Evolutionary conservation across 768 basidiomycete genomes (phyloP).

Genomic region (Tremella fuciformis): DNA sequence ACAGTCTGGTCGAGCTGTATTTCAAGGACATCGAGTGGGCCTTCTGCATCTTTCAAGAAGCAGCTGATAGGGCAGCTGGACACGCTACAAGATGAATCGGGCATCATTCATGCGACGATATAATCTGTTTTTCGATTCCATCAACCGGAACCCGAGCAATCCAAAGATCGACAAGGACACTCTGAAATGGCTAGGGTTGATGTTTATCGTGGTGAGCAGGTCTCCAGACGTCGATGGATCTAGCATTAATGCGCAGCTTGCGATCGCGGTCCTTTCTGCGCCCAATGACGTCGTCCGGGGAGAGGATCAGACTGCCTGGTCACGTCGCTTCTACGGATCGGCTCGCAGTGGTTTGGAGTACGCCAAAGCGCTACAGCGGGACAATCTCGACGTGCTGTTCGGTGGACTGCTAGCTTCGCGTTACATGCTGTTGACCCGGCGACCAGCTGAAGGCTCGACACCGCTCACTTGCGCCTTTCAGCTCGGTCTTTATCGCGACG

Average conservation of each 20-base stretch:
- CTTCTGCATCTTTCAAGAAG: background rate
- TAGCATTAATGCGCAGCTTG: too few species aligned
- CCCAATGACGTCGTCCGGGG: conserved; percentile 45
- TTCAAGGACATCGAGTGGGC: conserved; percentile 47
- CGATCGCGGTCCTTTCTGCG: conserved; percentile 51
- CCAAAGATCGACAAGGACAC: conserved; percentile 50
- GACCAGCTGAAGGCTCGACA: conserved; percentile 53
- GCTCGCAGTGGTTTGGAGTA: conserved; percentile 49
- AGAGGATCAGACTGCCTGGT: conserved; percentile 49
- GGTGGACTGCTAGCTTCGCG: conserved; percentile 52
- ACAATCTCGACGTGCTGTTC: conserved; percentile 52
- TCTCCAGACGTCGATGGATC: too few species aligned
- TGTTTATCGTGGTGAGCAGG: conserved; percentile 51
- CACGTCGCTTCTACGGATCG: conserved; percentile 50
- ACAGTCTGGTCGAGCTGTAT: conserved; percentile 49
- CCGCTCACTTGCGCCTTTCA: conserved; percentile 53
- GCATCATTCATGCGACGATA: conserved; percentile 50
- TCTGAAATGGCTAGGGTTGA: conserved; percentile 51
- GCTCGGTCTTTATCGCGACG: conserved; percentile 52
- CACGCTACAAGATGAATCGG: conserved; percentile 53
- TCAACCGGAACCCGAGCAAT: conserved; percentile 44
- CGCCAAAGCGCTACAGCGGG: conserved; percentile 52
- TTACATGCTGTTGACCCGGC: conserved; percentile 52
- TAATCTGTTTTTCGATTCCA: conserved; percentile 49
- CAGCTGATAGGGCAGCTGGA: conserved; percentile 46